Evolutionary conservation across 2,329 filamentous ascomycete species (phyloP).

Genomic region (Samsoniella hepiali): DNA sequence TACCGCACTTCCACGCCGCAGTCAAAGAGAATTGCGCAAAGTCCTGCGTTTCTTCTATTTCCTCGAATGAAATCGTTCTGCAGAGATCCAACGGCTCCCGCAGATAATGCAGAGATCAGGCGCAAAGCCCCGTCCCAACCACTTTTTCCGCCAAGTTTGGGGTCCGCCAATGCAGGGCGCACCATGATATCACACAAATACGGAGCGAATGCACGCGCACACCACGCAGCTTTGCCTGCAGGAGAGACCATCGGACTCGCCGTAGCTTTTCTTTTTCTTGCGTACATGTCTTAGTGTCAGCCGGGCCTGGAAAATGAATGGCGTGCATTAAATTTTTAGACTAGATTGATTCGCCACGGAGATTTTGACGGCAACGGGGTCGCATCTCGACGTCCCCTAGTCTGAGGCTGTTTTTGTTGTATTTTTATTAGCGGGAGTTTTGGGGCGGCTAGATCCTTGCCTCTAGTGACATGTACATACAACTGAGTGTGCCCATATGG

Average conservation of each 20-base stretch:
- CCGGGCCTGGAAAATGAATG: not conserved
- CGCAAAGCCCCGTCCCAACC: not conserved
- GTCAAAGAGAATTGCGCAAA: not conserved
- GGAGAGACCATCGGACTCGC: not conserved
- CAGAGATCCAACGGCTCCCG: not conserved
- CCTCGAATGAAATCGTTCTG: not conserved
- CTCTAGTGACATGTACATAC: not conserved
- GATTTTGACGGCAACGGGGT: not conserved
- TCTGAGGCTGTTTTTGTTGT: not conserved
- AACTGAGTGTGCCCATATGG: not conserved
- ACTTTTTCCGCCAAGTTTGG: not conserved
- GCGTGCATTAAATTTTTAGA: not conserved
- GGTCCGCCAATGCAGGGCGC: not conserved
- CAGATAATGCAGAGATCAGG: not conserved
- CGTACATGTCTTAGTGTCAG: not conserved
- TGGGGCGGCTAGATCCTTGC: slow-evolving; percentile 11
- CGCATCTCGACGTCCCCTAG: slow-evolving; percentile 2
- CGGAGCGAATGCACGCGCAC: not conserved
- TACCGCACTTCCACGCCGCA: not conserved
- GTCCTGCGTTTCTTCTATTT: not conserved
- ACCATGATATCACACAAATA: not conserved
- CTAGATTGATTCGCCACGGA: not conserved
- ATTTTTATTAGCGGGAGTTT: not conserved
- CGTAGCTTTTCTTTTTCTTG: not conserved
- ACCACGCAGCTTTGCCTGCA: not conserved